These are phyloP conservation scores for Peronospora farinosa DNA, from an alignment of 352 stramenopile species.

Conservation along the genomic window DNA sequence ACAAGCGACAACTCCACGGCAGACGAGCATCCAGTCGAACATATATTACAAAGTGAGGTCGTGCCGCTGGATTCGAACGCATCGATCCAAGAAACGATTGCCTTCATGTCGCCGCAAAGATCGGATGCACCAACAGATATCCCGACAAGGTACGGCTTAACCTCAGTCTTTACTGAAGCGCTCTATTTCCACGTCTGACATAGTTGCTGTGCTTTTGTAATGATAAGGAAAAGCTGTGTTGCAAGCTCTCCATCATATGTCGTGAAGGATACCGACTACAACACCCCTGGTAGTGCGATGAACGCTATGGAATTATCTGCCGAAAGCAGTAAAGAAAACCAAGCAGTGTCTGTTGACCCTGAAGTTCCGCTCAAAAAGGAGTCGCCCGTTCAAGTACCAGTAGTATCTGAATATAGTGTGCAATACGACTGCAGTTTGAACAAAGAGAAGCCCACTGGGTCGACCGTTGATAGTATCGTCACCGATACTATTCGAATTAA, in stretches of 20 bases:
- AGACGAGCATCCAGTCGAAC: slow-evolving; percentile 4
- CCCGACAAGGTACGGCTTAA: slow-evolving; percentile 18
- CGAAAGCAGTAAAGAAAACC: neutral
- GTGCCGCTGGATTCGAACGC: slow-evolving; percentile 3
- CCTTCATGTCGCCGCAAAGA: neutral
- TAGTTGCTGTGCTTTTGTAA: slow-evolving; percentile 1
- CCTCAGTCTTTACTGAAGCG: neutral
- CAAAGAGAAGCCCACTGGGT: neutral
- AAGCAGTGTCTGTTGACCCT: neutral
- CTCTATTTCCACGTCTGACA: neutral
- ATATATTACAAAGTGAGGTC: slow-evolving; percentile 7
- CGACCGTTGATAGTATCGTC: slow-evolving; percentile 3
- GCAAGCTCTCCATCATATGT: slow-evolving; percentile 7
- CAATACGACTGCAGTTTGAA: neutral
- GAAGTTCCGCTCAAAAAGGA: neutral
- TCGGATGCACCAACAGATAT: neutral
- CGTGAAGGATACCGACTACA: neutral
- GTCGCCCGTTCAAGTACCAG: neutral
- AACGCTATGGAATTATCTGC: neutral
- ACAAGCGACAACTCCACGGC: neutral
- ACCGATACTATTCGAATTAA: slow-evolving; percentile 31
- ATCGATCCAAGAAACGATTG: neutral
- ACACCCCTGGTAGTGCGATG: neutral
- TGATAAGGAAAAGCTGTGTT: slow-evolving; percentile 15
- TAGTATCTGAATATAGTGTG: neutral